Conservation (phyloP, 2,329 filamentous ascomycete genomes). For the Dendrostoma leiphaemia region DNA sequence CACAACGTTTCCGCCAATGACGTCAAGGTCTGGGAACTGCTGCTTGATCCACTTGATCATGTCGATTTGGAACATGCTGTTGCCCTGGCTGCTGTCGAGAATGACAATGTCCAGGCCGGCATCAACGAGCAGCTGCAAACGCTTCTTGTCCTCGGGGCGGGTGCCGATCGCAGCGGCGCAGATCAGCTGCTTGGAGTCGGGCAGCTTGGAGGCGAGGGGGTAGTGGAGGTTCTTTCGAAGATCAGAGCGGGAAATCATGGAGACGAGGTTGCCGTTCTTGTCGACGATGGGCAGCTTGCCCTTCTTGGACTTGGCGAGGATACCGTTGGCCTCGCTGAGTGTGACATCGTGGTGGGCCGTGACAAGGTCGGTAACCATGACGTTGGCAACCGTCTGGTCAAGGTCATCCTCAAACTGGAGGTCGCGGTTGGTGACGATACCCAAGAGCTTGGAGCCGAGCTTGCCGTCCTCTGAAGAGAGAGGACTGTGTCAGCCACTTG, state of each 20-base stretch:
- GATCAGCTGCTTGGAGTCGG: constrained; percentile 95
- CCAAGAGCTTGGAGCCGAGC: constrained; percentile 91
- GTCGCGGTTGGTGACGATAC: constrained; percentile 96
- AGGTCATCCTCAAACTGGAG: constrained; percentile 90
- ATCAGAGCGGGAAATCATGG: constrained; percentile 90
- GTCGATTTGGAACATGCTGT: constrained; percentile 97
- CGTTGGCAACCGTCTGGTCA: constrained; percentile 71
- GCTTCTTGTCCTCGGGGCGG: constrained; percentile 84
- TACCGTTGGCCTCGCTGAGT: constrained; percentile 84
- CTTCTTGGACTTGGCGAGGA: constrained; percentile 95
- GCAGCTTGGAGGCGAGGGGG: constrained; percentile 92
- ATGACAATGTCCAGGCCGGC: constrained; percentile 94
- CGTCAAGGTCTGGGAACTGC: constrained; percentile 80
- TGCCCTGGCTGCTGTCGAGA: constrained; percentile 94
- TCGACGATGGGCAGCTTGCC: constrained; percentile 95
- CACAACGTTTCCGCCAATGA: constrained; percentile 98
- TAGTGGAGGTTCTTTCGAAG: constrained; percentile 99
- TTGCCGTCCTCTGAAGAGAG: constrained; percentile 73
- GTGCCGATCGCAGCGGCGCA: constrained; percentile 95
- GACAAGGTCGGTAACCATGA: constrained; percentile 95
- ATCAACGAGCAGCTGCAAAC: constrained; percentile 84
- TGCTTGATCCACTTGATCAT: constrained; percentile 97
- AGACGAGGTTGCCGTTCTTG: constrained; percentile 78
- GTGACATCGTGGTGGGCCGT: constrained; percentile 83
- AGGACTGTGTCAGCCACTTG: constrained; percentile 36